Evolutionary conservation across 2,329 filamentous ascomycete genomes (phyloP).

Genomic region (Phyllosticta capitalensis): DNA sequence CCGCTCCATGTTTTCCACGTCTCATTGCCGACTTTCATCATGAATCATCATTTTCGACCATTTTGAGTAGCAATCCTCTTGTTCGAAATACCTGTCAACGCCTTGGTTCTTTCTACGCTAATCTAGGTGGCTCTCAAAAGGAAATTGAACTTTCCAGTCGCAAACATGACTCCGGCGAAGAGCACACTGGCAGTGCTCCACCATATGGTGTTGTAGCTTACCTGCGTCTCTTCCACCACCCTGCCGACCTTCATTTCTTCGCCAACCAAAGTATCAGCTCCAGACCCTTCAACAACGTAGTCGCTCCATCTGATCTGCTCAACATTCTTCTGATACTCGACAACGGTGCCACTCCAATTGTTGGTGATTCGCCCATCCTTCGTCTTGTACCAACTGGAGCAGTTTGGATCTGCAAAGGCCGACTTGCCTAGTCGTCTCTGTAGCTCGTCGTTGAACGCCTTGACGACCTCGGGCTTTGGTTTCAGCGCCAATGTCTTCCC

Average conservation of each 20-base stretch:
- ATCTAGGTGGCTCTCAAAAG: background rate
- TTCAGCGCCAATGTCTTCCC: conserved; percentile 36
- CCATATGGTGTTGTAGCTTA: conserved; percentile 28
- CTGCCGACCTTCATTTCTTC: conserved; percentile 30
- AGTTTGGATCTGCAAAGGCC: conserved; percentile 46
- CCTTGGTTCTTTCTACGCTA: too few species aligned
- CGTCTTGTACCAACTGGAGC: conserved; percentile 49
- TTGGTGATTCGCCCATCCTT: conserved; percentile 46
- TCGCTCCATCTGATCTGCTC: conserved; percentile 36
- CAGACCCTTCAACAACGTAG: conserved; percentile 29
- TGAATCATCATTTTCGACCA: too few species aligned
- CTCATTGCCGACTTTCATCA: too few species aligned
- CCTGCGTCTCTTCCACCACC: conserved; percentile 35
- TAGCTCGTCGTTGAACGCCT: conserved; percentile 38
- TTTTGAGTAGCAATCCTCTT: too few species aligned
- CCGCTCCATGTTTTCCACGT: background rate
- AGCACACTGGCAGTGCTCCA: conserved; percentile 28
- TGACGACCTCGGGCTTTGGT: conserved; percentile 33
- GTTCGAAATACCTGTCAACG: too few species aligned
- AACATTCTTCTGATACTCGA: conserved; percentile 45
- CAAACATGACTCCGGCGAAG: background rate
- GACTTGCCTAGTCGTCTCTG: conserved; percentile 36
- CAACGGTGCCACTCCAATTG: conserved; percentile 46
- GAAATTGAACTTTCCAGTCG: background rate
- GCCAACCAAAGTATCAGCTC: conserved; percentile 22